Evolutionary conservation across 176 grass and related monocot genomes (phyloP), one percentile per base, ranked within the genome.

Genomic region (Triticum turgidum): DNA sequence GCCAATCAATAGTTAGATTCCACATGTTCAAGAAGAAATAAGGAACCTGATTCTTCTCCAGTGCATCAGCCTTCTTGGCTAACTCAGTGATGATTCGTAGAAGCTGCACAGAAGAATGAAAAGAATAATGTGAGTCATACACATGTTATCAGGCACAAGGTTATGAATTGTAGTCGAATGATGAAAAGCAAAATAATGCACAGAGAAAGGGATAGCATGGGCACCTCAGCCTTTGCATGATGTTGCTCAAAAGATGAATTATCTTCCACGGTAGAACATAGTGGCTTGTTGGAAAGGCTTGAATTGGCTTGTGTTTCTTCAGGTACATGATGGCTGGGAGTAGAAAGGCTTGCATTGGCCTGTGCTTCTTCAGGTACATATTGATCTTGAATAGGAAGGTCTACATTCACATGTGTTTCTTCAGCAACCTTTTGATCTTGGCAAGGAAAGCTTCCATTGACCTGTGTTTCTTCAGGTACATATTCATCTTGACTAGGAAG

Each of bases 41-140:
- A 27, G 6, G 37, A 69, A 98, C 93, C 93, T 92, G 93, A 38
- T 91, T 95, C 86, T 88, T 94, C 82, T 95, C 83, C 87, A 98
- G 78, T 86, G 79, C 84, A 77, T 71, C 85, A 78, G 91, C 76
- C 70, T 59, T 93, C 86, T 77, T 47, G 32, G 68, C 52, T 84
- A 95, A 90, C 63, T 65, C 22, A 75, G 86, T 64, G 20, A 95
- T 76, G 59, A 92, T 78, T 86, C 91, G 75, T 35, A 88, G 61
- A 61, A 98, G 84, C 96, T 98, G 85, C 52, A 84, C 66, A 91
- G 33, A 39, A 83, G 75, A 58, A 83, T 47, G 61, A 76, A 75
- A 77, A 71, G 11, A 81, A 91, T 76, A 65, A 45, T 52, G 29
- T 75, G 56, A 86, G 65, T 27, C 41, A 7, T 78, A 37, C 47